Base-by-base conservation (phyloP, 495 filamentous ascomycete species). In the Glarea lozoyensis region DNA sequence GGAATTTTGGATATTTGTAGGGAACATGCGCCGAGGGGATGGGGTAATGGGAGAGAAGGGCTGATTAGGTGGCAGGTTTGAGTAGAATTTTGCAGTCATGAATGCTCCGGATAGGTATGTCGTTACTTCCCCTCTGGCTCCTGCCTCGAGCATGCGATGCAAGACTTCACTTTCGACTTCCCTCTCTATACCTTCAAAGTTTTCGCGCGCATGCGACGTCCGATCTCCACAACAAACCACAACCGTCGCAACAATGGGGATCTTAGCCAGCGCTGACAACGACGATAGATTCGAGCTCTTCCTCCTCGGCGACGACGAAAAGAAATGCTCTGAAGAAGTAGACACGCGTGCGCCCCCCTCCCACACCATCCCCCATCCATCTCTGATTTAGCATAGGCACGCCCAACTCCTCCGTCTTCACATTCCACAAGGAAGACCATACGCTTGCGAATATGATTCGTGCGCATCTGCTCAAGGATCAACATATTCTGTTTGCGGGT, bases 341-440 rank as follows among this genome's bases (percentile, higher is more conserved):
- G 89, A 96, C 52, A 90, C 88, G 30, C 86, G 90, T 89, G 69
- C 67, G 84, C 46, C 36, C 13, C 11, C 15, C 18, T 30, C 5
- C 32, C 13, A 47, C 21, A 19, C 32, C 17, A 15, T 42, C 4
- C 19, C 13, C 23, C 9, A 10, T 17, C 5, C n/a, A 4, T 49
- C 29, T 20, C 10, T 21, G 32, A 31, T 38, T 42, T 60, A 59
- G 30, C 19, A 11, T 40, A 94, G 89, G 89, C 48, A 84, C 81
- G 74, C 69, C 89, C 53, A 75, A 93, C 68, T 71, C 78, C 52
- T 82, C 88, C 13, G 82, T 94, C 59, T 97, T 99, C 68, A 82
- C 81, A 40, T 82, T 99, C 65, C 81, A 86, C 60, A 96, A 94
- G 63, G 93, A 99, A 59, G 93, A 99, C 58, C 92, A 97, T 63